A percentile compares a stretch with the other conserved stretches of the same genome.
phyloP scores from a whole-genome alignment of 1,284 basidiomycete species.

The Salmacisia buchloeana region DNA sequence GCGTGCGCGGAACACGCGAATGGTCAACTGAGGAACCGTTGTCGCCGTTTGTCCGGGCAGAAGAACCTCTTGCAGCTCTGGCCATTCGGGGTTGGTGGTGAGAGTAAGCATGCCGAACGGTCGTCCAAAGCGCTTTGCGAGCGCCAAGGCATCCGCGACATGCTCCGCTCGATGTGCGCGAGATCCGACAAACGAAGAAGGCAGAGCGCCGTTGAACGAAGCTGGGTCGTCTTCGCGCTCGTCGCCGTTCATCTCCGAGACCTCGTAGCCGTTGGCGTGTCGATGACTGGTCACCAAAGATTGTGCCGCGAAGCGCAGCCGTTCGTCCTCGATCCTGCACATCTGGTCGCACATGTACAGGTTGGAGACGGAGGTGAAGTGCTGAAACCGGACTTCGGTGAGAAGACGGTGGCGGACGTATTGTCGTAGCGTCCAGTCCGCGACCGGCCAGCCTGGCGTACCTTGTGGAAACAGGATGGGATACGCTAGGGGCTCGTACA shows the following conservation, averaged over 20 bases:
- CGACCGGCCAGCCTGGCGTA: too few species aligned
- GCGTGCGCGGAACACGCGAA: neutral
- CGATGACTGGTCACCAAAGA: too few species aligned
- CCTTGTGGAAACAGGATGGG: neutral
- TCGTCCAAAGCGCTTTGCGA: neutral
- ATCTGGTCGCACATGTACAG: neutral
- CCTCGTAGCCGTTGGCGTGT: neutral
- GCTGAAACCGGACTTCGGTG: neutral
- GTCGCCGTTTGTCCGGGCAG: neutral
- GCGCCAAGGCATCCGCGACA: neutral
- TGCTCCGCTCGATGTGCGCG: neutral
- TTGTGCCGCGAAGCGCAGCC: neutral
- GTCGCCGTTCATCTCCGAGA: neutral
- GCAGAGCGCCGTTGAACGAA: neutral
- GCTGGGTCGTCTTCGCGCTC: neutral
- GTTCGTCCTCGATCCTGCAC: neutral
- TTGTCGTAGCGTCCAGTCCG: neutral
- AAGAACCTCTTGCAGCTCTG: neutral
- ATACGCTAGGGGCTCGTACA: neutral
- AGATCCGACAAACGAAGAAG: neutral
- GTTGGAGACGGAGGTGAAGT: neutral
- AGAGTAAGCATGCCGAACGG: neutral
- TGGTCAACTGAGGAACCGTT: neutral
- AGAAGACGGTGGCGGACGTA: neutral
- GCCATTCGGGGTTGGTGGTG: neutral